phyloP scores from a whole-genome alignment of 768 basidiomycete genomes.

The Pulveroboletus sp. region DNA sequence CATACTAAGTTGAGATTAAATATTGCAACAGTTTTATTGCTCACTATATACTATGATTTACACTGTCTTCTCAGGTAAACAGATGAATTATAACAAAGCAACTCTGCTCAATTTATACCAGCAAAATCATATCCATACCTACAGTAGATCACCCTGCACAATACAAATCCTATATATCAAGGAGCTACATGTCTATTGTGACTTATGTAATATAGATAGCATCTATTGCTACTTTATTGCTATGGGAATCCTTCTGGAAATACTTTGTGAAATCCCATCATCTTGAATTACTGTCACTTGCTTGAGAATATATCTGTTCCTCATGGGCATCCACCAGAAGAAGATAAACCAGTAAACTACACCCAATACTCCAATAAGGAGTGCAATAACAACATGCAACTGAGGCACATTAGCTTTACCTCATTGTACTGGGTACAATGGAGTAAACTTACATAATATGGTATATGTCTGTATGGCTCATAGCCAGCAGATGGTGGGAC shows the following conservation, averaged over 20 bases:
- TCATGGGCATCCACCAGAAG: conserved; percentile 46
- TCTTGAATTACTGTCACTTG: conserved; percentile 45
- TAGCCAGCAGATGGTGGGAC: conserved; percentile 54
- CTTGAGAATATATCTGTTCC: conserved; percentile 45
- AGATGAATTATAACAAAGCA: no score
- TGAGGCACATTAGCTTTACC: conserved; percentile 17
- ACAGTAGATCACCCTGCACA: no score
- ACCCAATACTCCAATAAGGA: conserved; percentile 46
- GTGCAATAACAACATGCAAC: conserved; percentile 46
- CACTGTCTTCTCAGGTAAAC: no score
- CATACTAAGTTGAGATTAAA: no score
- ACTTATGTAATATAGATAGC: no score
- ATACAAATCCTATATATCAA: neutral
- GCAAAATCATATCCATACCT: no score
- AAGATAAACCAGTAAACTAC: conserved; percentile 54
- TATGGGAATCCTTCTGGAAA: conserved; percentile 39
- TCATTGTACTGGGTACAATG: neutral
- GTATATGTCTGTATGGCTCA: conserved; percentile 51
- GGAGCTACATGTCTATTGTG: neutral
- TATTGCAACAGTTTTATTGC: no score
- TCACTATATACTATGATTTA: no score
- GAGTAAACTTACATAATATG: conserved; percentile 57
- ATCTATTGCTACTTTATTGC: conserved; percentile 1
- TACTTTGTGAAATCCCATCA: conserved; percentile 53
- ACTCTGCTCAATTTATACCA: no score